Percentiles rank a stretch among this genome's conserved stretches.
These are phyloP conservation scores for Pleurotus eryngii DNA, from an alignment of 768 basidiomycete species.

Conservation along the genomic window DNA sequence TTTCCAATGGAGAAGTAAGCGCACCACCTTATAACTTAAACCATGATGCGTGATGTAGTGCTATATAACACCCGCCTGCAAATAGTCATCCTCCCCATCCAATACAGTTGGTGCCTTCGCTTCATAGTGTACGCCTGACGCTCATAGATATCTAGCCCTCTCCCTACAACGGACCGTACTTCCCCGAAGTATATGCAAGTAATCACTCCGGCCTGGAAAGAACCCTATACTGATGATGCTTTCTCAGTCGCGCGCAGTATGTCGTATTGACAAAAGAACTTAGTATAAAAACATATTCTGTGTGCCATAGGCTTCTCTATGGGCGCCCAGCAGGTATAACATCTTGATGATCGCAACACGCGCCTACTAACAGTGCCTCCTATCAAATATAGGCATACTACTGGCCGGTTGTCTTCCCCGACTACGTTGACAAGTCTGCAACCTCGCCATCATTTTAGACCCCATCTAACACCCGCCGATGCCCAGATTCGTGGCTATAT, in stretches of 20 bases:
- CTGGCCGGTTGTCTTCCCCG: conserved; percentile 55
- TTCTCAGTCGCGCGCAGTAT: conserved; percentile 48
- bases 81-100: conserved; percentile 58
- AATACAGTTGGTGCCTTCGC: conserved; percentile 40
- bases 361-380: background rate
- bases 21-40: background rate
- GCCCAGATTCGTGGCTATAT: conserved; percentile 47
- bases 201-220: background rate
- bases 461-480: background rate
- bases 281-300: conserved; percentile 38
- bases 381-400: conserved; percentile 42
- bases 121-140: background rate
- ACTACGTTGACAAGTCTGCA: conserved; percentile 45
- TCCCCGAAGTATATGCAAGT: conserved; percentile 49
- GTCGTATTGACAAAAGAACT: conserved; percentile 47
- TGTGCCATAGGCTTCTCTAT: conserved; percentile 57
- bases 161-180: conserved; percentile 58
- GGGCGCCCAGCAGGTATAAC: conserved; percentile 48
- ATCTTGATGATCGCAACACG: background rate
- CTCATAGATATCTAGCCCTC: conserved; percentile 32
- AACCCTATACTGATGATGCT: background rate
- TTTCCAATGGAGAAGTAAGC: conserved; percentile 56
- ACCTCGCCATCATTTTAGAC: background rate
- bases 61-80: background rate
- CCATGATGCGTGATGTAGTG: background rate